Evolutionary conservation across 495 filamentous ascomycete genomes (phyloP).

Genomic region (Aspergillus wentii): DNA sequence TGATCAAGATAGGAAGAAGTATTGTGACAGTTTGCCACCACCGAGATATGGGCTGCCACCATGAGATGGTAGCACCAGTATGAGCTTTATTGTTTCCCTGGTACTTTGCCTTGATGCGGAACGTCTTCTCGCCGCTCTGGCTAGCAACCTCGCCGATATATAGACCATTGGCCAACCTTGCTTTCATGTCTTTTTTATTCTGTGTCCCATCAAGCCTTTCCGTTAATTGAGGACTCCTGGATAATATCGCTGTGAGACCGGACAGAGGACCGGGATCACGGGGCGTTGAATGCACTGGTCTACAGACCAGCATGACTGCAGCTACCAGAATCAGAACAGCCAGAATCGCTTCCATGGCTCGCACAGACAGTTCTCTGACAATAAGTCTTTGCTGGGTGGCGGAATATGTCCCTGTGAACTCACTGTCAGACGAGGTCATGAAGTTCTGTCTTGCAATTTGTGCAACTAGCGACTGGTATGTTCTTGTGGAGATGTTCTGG

Average conservation of each 20-base stretch:
- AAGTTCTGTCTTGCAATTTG: conserved; percentile 2
- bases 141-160: neutral
- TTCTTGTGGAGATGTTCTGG: neutral
- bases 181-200: conserved; percentile 3
- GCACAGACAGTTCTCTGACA: conserved; percentile 5
- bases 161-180: neutral
- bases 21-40: conserved; percentile 4
- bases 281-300: conserved; percentile 6
- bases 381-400: neutral
- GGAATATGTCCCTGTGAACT: neutral
- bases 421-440: neutral
- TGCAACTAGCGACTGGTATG: neutral
- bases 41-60: conserved; percentile 9
- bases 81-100: neutral
- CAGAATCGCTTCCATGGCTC: conserved; percentile 6
- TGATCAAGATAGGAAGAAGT: conserved; percentile 7
- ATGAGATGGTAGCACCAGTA: neutral
- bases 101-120: neutral
- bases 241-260: conserved; percentile 10
- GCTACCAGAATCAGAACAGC: conserved; percentile 2
- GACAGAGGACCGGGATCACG: conserved; percentile 11
- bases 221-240: conserved; percentile 7
- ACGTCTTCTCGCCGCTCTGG: neutral
- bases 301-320: neutral
- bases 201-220: neutral